Percentiles rank a stretch among this genome's conserved stretches.
These are phyloP conservation scores for Aureobasidium sp. DNA, from an alignment of 2,329 filamentous ascomycete genomes.

Conservation along the genomic window DNA sequence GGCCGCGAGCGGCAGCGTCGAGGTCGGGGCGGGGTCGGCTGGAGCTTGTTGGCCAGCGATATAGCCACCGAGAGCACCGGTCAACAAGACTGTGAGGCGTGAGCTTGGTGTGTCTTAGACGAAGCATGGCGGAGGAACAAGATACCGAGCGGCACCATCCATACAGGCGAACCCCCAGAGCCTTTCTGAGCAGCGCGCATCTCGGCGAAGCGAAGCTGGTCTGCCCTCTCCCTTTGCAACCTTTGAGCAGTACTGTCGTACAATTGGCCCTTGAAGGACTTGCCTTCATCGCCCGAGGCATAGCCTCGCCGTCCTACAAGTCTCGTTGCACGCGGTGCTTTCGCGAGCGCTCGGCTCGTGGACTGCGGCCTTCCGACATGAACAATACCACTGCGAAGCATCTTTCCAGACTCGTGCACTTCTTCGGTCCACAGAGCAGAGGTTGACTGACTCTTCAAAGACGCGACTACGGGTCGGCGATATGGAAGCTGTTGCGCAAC, in stretches of 20 bases:
- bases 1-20: constrained; percentile 49
- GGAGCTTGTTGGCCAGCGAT: constrained; percentile 48
- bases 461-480: not conserved
- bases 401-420: not conserved
- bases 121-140: not conserved
- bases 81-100: constrained; percentile 41
- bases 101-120: constrained; percentile 22
- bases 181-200: constrained; percentile 26
- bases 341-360: not conserved
- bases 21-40: constrained; percentile 39
- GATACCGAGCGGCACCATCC: constrained; percentile 28
- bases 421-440: not conserved
- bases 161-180: constrained; percentile 22
- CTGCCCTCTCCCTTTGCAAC: constrained; percentile 51
- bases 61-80: constrained; percentile 48
- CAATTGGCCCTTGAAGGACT: constrained; percentile 54
- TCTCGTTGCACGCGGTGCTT: not conserved
- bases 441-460: not conserved
- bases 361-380: not conserved
- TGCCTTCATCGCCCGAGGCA: constrained; percentile 16
- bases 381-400: not conserved
- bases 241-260: constrained; percentile 56
- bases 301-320: constrained; percentile 12
- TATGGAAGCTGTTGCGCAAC: not conserved
- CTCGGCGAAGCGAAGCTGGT: constrained; percentile 46